Base-by-base conservation (phyloP, 495 filamentous ascomycete genomes). In the Penicillium atrosanguineum region DNA sequence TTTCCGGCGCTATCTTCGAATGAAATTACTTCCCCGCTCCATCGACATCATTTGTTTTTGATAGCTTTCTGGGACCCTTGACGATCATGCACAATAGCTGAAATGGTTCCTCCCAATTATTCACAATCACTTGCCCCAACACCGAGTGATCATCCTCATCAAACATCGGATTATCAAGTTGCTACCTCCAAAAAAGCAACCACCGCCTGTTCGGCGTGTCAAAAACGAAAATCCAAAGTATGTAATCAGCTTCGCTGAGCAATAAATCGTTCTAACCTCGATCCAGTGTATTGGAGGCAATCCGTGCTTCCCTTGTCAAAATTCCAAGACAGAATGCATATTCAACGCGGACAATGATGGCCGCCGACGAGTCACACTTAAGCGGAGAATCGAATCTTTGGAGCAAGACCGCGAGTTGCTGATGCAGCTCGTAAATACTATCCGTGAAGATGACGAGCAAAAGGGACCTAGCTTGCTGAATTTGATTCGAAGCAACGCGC, bases 341-440 rank as follows among this genome's bases (percentile, higher is more conserved):
- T 40, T 63, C 28, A 57, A 67, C 31, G 46, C 53, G 14, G 60
- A 63, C 31, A 59, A 54, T n/a, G 64, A 68, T 57, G 58, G 59
- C 6, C 56, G 62, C 12, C 64, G 64, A 20, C 43, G 53, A 47
- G 39, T 56, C 34, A 46, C 53, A 9, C 40, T 62, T 4, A 68
- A 65, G 44, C 64, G 61, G 9, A 68, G 62, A 36, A 49, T 68
- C 6, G 56, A 68, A 34, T 40, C 51, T 3, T 39, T 68, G 39
- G 61, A 68, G 40, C 45, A 59, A 40, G 62, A 68, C 44, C 62
- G 56, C 7, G 48, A 64, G n/a, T 42, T 62, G 11, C 42, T 68
- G 6, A 5, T 57, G n/a, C 54, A 43, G 15, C 47, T 68, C 4
- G 50, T 68, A 18, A 48, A 62, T 7, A 49, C 49, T 6, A 45